These are phyloP conservation scores for Amoebophrya sp. DNA, from an alignment of 169 alveolate species.

Conservation along the genomic window DNA sequence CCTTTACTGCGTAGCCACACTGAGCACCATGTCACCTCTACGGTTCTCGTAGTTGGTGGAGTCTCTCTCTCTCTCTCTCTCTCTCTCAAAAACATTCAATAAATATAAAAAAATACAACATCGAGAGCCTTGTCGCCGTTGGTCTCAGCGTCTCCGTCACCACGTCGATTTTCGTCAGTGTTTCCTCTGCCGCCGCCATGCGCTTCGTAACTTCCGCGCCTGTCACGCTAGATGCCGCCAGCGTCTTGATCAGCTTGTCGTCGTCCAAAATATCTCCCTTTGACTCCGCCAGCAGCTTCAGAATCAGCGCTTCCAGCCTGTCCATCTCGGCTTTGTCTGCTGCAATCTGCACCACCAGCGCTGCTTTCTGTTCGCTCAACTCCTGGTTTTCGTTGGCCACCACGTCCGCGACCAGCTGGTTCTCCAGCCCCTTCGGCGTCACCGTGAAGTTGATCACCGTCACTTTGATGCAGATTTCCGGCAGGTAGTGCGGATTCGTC, in stretches of 20 bases:
- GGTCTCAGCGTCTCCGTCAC: constrained; percentile 50
- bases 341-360: constrained; percentile 63
- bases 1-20: too few relatives aligned
- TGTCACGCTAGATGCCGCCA: constrained; percentile 60
- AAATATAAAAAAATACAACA: too few relatives aligned
- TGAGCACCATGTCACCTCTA: too few relatives aligned
- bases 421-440: constrained; percentile 83
- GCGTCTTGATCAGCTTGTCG: constrained; percentile 60
- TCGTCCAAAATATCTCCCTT: constrained; percentile 69
- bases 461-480: constrained; percentile 83
- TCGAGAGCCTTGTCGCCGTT: constrained; percentile 15
- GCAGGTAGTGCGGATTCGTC: constrained; percentile 91
- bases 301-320: constrained; percentile 69
- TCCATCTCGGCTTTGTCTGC: constrained; percentile 60
- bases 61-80: too few relatives aligned
- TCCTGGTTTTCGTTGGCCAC: constrained; percentile 77
- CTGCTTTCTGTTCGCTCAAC: constrained; percentile 63
- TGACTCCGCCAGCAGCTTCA: constrained; percentile 56
- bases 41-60: too few relatives aligned
- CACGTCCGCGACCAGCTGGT: constrained; percentile 76
- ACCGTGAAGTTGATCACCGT: constrained; percentile 82
- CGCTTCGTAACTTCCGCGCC: constrained; percentile 62
- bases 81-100: too few relatives aligned
- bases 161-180: constrained; percentile 58
- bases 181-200: constrained; percentile 67